These are phyloP conservation scores for Pythium vanterpoolii DNA, from an alignment of 352 stramenopile species.

Conservation along the genomic window DNA sequence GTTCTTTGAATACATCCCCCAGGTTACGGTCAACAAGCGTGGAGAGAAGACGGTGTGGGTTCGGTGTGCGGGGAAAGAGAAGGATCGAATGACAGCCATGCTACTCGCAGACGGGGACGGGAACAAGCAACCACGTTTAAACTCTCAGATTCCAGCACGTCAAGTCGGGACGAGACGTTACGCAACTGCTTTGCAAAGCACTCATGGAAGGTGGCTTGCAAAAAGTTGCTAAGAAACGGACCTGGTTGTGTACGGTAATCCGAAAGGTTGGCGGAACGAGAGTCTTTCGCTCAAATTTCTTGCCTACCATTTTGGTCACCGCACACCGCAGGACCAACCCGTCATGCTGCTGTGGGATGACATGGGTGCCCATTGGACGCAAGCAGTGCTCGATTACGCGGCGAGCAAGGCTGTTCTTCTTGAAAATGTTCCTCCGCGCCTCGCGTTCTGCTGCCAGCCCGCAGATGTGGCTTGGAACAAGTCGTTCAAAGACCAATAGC, in stretches of 20 bases:
- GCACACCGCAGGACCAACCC: not conserved
- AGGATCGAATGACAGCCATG: slow-evolving; percentile 1
- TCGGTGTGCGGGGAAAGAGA: slow-evolving; percentile 6
- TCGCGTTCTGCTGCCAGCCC: slow-evolving; percentile 10
- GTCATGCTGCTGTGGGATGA: slow-evolving; percentile 19
- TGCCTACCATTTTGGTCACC: slow-evolving; percentile 9
- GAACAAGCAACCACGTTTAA: slow-evolving; percentile 11
- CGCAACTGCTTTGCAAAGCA: slow-evolving; percentile 6
- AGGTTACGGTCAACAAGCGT: not conserved
- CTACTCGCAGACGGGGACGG: slow-evolving; percentile 19
- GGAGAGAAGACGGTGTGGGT: slow-evolving; percentile 1
- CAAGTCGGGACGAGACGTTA: not conserved
- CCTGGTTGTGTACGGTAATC: slow-evolving; percentile 9
- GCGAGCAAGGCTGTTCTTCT: not conserved
- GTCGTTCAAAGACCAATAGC: slow-evolving; percentile 6
- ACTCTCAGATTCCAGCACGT: slow-evolving; percentile 2
- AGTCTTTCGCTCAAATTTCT: slow-evolving; percentile 6
- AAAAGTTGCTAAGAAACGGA: not conserved
- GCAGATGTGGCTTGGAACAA: slow-evolving; percentile 13
- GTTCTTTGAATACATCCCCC: not conserved
- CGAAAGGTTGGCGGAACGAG: slow-evolving; percentile 20
- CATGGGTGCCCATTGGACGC: slow-evolving; percentile 12
- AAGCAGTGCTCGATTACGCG: not conserved
- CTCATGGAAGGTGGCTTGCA: not conserved
- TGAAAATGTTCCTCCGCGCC: slow-evolving; percentile 1